These are phyloP conservation scores for Tilletia indica DNA, from an alignment of 1,284 basidiomycete genomes.

Conservation along the genomic window DNA sequence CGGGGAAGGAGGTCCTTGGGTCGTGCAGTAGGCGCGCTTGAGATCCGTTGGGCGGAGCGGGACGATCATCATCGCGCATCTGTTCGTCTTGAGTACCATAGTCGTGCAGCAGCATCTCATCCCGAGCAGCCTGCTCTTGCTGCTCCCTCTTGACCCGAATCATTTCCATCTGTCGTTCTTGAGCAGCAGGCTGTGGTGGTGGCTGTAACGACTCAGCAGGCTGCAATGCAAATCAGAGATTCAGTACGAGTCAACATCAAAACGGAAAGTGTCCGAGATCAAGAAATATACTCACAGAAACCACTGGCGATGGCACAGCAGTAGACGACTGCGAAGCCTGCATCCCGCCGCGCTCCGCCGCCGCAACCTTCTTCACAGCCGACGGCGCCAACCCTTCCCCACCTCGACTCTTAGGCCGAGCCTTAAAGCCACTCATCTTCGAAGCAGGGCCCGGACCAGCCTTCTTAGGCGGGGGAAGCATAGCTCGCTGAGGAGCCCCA, in stretches of 20 bases:
- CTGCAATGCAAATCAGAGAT: too few species aligned
- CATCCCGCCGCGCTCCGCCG: too few species aligned
- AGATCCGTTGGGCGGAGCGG: not conserved
- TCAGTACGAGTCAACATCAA: too few species aligned
- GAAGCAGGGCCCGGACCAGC: slow-evolving; percentile 1
- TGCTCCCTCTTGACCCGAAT: slow-evolving; percentile 4
- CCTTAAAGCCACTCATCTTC: not conserved
- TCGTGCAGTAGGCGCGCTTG: slow-evolving; percentile 1
- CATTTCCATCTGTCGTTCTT: not conserved
- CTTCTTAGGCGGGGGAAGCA: not conserved
- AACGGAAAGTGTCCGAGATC: too few species aligned
- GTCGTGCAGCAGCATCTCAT: too few species aligned
- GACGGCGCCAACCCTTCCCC: not conserved
- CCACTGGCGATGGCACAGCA: too few species aligned
- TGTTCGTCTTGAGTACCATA: not conserved
- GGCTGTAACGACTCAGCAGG: too few species aligned
- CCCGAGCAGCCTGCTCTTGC: not conserved
- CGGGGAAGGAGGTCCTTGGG: not conserved
- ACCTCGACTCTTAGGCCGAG: not conserved
- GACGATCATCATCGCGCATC: too few species aligned
- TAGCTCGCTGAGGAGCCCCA: not conserved
- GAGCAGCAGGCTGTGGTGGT: too few species aligned
- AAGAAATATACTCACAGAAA: too few species aligned
- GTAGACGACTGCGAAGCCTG: too few species aligned
- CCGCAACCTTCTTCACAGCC: too few species aligned